phyloP scores from a whole-genome alignment of 2,329 filamentous ascomycete species.

The Trichoderma citrinoviride region DNA sequence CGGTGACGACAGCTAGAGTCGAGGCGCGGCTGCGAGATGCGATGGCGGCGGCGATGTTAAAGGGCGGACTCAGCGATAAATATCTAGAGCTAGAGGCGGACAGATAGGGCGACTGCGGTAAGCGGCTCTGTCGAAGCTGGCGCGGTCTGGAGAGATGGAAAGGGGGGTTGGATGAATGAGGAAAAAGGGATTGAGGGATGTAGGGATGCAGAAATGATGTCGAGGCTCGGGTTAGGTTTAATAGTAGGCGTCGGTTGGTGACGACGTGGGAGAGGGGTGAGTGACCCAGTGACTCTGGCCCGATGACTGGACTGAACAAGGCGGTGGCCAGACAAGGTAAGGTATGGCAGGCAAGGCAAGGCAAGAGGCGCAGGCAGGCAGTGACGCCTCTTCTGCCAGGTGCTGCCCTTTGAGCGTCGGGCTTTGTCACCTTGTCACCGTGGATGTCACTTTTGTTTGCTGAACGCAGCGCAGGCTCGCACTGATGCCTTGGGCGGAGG shows the following conservation, averaged over 20 bases:
- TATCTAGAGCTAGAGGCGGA: background rate
- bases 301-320: constrained; percentile 22
- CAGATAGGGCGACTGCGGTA: background rate
- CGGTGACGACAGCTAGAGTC: too few species aligned
- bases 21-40: too few species aligned
- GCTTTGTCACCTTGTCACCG: too few species aligned
- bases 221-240: constrained; percentile 5
- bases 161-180: constrained; percentile 5
- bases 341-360: constrained; percentile 24
- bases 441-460: too few species aligned
- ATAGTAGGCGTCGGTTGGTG: constrained; percentile 17
- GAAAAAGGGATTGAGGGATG: constrained; percentile 19
- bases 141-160: constrained; percentile 10
- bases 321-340: constrained; percentile 26
- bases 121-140: background rate
- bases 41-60: background rate
- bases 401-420: too few species aligned
- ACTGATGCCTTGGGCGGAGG: constrained; percentile 3
- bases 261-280: constrained; percentile 22
- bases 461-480: background rate
- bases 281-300: constrained; percentile 20
- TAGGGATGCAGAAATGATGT: constrained; percentile 24
- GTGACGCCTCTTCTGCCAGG: constrained; percentile 4
- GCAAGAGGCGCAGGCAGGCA: constrained; percentile 25
- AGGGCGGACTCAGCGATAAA: background rate